Conservation (phyloP, 1,284 basidiomycete species). For the Amylostereum areolatum region DNA sequence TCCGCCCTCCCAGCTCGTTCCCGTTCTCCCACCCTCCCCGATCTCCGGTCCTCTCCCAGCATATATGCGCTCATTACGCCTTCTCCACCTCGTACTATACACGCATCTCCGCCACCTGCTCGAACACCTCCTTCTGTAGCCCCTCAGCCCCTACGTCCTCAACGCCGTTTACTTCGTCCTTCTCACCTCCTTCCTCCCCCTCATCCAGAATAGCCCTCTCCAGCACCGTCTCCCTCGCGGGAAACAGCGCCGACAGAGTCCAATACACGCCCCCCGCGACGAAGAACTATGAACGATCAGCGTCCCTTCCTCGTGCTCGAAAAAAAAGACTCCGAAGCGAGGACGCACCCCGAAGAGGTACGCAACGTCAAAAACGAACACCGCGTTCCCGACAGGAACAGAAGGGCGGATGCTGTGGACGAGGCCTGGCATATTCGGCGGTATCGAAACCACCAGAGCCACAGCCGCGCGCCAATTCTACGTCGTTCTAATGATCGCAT, state of each 20-base stretch:
- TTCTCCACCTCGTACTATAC: too few species aligned
- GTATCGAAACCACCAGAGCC: conserved; percentile 56
- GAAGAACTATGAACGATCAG: conserved; percentile 27
- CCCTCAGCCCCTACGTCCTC: too few species aligned
- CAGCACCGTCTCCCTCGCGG: conserved; percentile 54
- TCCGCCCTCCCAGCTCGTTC: too few species aligned
- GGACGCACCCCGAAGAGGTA: conserved; percentile 66
- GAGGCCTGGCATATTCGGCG: conserved; percentile 63
- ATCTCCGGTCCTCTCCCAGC: too few species aligned
- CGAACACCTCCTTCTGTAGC: too few species aligned
- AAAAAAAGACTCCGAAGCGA: conserved; percentile 14
- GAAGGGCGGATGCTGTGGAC: conserved; percentile 58
- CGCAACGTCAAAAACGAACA: conserved; percentile 56
- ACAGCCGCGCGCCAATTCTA: conserved; percentile 72
- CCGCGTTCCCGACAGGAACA: conserved; percentile 47
- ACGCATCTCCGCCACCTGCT: too few species aligned
- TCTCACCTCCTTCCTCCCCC: neutral
- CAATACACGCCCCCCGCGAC: conserved; percentile 41
- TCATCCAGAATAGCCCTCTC: conserved; percentile 34
- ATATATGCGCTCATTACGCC: too few species aligned
- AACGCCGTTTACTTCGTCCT: too few species aligned
- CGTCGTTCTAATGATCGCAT: neutral
- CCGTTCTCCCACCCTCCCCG: too few species aligned
- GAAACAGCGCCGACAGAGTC: conserved; percentile 45
- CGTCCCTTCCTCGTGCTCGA: conserved; percentile 20